Base-by-base conservation (phyloP, 1,284 basidiomycete species). In the Cutaneotrichosporon dermatis region DNA sequence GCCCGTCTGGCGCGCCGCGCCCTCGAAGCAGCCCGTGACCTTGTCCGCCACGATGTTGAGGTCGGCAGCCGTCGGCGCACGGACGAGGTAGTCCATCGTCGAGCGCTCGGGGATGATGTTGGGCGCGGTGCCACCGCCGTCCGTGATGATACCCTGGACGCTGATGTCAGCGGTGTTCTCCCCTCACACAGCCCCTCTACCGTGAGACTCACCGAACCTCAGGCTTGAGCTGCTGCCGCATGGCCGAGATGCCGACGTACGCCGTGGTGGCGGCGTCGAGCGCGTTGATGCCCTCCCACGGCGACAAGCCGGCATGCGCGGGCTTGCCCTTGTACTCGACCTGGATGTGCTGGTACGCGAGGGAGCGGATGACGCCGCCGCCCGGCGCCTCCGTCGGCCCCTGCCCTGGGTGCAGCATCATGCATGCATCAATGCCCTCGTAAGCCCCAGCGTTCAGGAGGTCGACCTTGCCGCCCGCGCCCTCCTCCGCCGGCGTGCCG, bases 211-310 rank as follows among this genome's bases (percentile, higher is more conserved):
- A 59, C 54, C 62, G 53, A 10, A 46, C 51, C 13, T 54, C 51
- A 8, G 58, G 55, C 42, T 57, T 61, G 42, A 68, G n/a, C 75
- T 90, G 87, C 72, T 89, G 89, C 10, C 90, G 83, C 50, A 92
- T 80, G 2, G 84, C 84, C 6, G 88, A 86, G 51, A 92, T 82
- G 58, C 82, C 82, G 10, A 83, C 83, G 75, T 92, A 92, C 1
- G 89, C 88, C 12, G 88, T 76, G 65, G 89, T 87, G 1, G 88
- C 90, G 0, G 89, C 90, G 72, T 92, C 90, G 42, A 90, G 83
- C 6, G 90, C 90, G 70, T 92, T 92, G 58, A 83, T 82, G 25
- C 86, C 90, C 75, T 90, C 87, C 88, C 60, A 67, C 35, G 67
- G 67, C 11, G 58, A 52, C 8, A 51, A 82, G 33, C 84, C 85